A percentile compares a stretch with the other conserved stretches of the same genome.
These are phyloP conservation scores for Phoma herbarum DNA, from an alignment of 2,329 filamentous ascomycete genomes.

Conservation along the genomic window DNA sequence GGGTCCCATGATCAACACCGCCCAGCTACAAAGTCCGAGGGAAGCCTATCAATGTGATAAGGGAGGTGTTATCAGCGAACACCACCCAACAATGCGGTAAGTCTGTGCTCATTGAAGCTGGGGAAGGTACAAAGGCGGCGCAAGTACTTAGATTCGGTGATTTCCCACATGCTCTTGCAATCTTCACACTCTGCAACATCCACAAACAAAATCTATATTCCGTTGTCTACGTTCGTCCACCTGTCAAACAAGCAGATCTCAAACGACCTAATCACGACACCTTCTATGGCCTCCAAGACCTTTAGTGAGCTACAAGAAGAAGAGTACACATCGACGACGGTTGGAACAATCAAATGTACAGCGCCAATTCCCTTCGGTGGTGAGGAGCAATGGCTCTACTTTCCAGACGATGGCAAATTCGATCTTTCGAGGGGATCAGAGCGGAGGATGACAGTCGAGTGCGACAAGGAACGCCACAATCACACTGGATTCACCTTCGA, in stretches of 20 bases:
- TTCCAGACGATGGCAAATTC: constrained; percentile 53
- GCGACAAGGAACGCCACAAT: constrained; percentile 52
- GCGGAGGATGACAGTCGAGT: constrained; percentile 51
- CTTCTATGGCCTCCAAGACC: constrained; percentile 23
- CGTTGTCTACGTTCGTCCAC: constrained; percentile 9
- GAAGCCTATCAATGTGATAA: constrained; percentile 45
- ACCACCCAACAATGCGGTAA: constrained; percentile 32
- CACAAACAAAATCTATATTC: neutral
- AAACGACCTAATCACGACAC: neutral
- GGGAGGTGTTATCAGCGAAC: constrained; percentile 32
- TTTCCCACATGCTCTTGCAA: constrained; percentile 6
- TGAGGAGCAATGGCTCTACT: constrained; percentile 54
- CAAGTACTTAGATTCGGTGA: constrained; percentile 5
- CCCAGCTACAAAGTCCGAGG: constrained; percentile 26
- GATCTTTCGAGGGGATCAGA: constrained; percentile 52
- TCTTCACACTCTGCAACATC: neutral
- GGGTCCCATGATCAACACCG: constrained; percentile 23
- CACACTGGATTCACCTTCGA: constrained; percentile 55
- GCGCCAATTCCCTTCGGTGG: constrained; percentile 54
- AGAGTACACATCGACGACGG: constrained; percentile 24
- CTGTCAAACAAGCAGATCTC: neutral
- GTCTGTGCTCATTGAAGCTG: constrained; percentile 16
- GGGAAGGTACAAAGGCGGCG: constrained; percentile 20
- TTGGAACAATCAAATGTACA: constrained; percentile 46
- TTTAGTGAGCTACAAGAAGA: constrained; percentile 24